Conservation (phyloP, 1,284 basidiomycete genomes). For the Leccinum solheimii region DNA sequence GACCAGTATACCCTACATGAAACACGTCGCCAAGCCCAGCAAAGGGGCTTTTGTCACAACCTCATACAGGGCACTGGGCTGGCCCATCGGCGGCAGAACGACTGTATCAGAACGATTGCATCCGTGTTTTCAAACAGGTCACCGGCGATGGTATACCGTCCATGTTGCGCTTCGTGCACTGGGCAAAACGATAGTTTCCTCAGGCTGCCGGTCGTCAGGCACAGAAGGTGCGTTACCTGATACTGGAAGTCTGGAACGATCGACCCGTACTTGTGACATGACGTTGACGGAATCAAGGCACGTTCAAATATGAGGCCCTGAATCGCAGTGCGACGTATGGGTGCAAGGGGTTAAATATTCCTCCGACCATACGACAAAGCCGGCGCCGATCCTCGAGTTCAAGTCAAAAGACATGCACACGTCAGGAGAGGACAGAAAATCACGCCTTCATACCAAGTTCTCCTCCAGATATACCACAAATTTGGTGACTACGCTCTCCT, state of each 20-base stretch:
- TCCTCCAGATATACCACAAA: conserved; percentile 83
- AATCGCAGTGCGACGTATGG: neutral
- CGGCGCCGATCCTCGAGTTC: neutral
- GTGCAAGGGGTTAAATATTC: neutral
- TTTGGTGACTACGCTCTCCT: conserved; percentile 68
- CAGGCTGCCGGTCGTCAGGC: neutral
- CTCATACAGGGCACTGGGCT: neutral
- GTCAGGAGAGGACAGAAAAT: neutral
- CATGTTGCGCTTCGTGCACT: neutral
- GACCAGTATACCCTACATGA: too few species aligned
- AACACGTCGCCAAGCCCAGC: neutral
- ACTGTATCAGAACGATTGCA: neutral
- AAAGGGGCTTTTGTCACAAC: neutral
- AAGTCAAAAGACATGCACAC: neutral
- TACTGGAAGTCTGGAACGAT: neutral
- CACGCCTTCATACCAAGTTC: conserved; percentile 46
- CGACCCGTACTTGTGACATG: neutral
- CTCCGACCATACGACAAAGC: neutral
- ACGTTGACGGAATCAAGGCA: neutral
- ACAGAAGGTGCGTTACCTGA: neutral
- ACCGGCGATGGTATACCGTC: neutral
- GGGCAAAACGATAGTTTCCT: neutral
- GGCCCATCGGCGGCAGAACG: neutral
- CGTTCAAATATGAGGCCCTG: neutral
- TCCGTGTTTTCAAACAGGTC: neutral